Evolutionary conservation across 1,284 basidiomycete species (phyloP).

Genomic region (Naganishia cerealis): DNA sequence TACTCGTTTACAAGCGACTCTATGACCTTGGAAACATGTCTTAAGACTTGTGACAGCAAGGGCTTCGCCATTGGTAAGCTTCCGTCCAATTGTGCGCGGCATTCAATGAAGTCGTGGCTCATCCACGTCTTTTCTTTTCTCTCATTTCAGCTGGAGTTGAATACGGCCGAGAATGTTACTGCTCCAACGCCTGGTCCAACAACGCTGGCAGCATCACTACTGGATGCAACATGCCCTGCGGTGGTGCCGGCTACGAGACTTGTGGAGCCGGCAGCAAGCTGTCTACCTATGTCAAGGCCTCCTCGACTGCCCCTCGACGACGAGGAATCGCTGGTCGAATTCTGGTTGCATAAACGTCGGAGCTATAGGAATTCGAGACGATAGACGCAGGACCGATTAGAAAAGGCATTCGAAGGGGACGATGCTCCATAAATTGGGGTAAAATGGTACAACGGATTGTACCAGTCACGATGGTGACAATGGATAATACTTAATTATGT

Average conservation of each 20-base stretch:
- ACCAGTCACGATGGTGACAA: not conserved
- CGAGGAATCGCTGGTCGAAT: slow-evolving; percentile 24
- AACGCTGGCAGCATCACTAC: slow-evolving; percentile 16
- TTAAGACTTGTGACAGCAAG: slow-evolving; percentile 6
- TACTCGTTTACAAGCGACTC: slow-evolving; percentile 8
- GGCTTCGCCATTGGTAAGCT: slow-evolving; percentile 26
- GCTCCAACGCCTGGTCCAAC: slow-evolving; percentile 30
- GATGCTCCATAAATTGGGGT: not conserved
- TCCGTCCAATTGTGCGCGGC: not conserved
- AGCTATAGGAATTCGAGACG: too few species aligned
- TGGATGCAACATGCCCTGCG: slow-evolving; percentile 35
- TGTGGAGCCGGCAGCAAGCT: slow-evolving; percentile 36
- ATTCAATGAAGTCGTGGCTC: not conserved
- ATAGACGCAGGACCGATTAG: not conserved
- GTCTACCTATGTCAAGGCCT: slow-evolving; percentile 31
- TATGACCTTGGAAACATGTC: slow-evolving; percentile 28
- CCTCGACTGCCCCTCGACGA: not conserved
- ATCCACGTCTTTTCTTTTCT: slow-evolving; percentile 15
- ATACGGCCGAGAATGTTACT: slow-evolving; percentile 36
- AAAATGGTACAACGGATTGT: not conserved
- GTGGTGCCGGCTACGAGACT: slow-evolving; percentile 33
- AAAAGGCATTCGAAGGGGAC: too few species aligned
- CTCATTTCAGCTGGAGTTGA: slow-evolving; percentile 34
- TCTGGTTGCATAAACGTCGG: slow-evolving; percentile 8
- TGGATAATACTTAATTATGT: not conserved